Percentiles rank a stretch among this genome's conserved stretches.
Conservation (phyloP, 768 basidiomycete genomes). For the Omphalotus guepiniiformis region DNA sequence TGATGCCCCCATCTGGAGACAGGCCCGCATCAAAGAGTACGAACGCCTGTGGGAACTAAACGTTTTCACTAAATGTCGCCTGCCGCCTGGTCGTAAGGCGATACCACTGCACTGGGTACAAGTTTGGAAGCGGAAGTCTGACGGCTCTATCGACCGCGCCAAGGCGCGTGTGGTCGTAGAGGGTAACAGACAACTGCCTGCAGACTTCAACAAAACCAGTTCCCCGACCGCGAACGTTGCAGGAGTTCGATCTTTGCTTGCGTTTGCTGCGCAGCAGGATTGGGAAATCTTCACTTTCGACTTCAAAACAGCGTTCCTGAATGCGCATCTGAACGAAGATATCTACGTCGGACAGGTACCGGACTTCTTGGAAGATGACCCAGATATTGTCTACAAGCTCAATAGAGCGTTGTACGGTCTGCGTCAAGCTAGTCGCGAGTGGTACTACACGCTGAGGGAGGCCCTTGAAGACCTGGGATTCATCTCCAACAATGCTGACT, state of each 20-base stretch:
- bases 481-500: neutral
- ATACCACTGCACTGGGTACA: neutral
- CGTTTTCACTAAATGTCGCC: neutral
- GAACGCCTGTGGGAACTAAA: neutral
- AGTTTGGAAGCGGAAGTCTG: neutral
- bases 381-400: neutral
- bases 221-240: neutral
- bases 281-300: slow-evolving; percentile 2
- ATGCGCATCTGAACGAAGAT: neutral
- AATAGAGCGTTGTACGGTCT: neutral
- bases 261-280: neutral
- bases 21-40: neutral
- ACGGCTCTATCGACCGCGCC: neutral
- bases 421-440: neutral
- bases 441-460: neutral
- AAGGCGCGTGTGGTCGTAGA: neutral
- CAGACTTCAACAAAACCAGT: neutral
- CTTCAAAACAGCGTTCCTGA: slow-evolving; percentile 1
- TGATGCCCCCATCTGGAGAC: neutral
- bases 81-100: neutral
- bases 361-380: neutral
- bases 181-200: neutral
- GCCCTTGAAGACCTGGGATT: neutral
- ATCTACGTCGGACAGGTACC: neutral
- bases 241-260: neutral